Percentiles rank a stretch among this genome's conserved stretches.
phyloP scores from a whole-genome alignment of 1,284 basidiomycete genomes.

The Trametes hirsuta region DNA sequence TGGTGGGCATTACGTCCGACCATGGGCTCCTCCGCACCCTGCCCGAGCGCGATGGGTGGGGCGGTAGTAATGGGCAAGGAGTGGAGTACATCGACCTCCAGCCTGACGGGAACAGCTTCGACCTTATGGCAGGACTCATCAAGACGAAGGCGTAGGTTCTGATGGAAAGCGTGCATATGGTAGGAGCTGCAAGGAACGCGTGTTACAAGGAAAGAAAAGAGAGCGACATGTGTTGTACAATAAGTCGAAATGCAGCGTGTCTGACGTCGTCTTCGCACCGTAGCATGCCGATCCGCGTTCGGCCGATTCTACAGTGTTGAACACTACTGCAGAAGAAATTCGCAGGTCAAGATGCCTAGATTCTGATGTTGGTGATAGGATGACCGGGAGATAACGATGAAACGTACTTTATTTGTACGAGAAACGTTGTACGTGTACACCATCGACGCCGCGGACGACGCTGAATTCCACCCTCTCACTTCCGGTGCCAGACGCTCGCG shows the following conservation, averaged over 20 bases:
- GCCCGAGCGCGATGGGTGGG: conserved; percentile 50
- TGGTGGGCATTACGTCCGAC: conserved; percentile 87
- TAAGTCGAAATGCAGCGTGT: too few species aligned
- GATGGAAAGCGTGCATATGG: neutral
- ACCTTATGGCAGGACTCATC: conserved; percentile 92
- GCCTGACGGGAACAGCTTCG: conserved; percentile 97
- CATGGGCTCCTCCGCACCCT: conserved; percentile 87
- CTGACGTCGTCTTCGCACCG: too few species aligned
- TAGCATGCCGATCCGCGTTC: too few species aligned
- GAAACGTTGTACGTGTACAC: too few species aligned
- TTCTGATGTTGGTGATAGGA: neutral
- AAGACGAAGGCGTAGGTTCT: conserved; percentile 52
- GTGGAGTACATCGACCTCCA: conserved; percentile 68
- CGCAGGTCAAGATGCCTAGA: neutral
- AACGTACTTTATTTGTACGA: too few species aligned
- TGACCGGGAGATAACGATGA: too few species aligned
- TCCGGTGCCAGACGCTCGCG: too few species aligned
- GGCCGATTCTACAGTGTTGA: too few species aligned
- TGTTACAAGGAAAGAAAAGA: neutral
- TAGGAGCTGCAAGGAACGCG: neutral
- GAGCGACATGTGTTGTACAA: neutral
- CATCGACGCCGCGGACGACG: too few species aligned
- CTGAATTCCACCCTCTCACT: too few species aligned
- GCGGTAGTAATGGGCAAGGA: conserved; percentile 26
- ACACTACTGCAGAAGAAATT: neutral